A percentile compares a stretch with the other conserved stretches of the same genome.
phyloP scores from a whole-genome alignment of 2,329 filamentous ascomycete genomes.

The Pyricularia sp. region DNA sequence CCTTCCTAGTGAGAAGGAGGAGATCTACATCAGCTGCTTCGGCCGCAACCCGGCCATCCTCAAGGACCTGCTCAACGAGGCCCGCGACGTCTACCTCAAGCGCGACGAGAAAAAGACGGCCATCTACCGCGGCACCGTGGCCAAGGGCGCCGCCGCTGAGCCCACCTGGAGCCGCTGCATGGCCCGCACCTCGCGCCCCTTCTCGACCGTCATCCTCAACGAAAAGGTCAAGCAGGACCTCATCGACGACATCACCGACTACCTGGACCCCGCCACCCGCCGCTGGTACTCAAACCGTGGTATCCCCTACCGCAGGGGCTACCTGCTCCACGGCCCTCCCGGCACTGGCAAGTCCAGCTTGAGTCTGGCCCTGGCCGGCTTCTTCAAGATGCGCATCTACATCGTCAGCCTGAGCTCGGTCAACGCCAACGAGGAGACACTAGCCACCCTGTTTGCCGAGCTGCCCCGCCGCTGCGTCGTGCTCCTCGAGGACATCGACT shows the following conservation, averaged over 20 bases:
- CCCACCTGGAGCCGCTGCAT: conserved; percentile 53
- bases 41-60: conserved; percentile 50
- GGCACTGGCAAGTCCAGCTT: conserved; percentile 73
- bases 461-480: conserved; percentile 64
- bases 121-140: conserved; percentile 49
- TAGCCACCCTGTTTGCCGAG: conserved; percentile 53
- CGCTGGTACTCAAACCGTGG: conserved; percentile 80
- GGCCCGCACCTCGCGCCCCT: conserved; percentile 48
- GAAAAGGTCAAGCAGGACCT: conserved; percentile 50
- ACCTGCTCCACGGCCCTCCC: conserved; percentile 71
- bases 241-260: conserved; percentile 52
- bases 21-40: conserved; percentile 51
- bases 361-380: conserved; percentile 59
- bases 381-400: conserved; percentile 63
- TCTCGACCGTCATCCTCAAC: conserved; percentile 57
- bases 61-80: conserved; percentile 53
- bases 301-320: conserved; percentile 78
- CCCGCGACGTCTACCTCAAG: conserved; percentile 42
- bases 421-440: conserved; percentile 54
- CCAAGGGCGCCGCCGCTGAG: conserved; percentile 24
- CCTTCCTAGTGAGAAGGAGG: conserved; percentile 42
- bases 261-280: conserved; percentile 51
- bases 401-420: conserved; percentile 59
- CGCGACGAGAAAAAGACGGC: conserved; percentile 53
- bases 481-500: conserved; percentile 69